Evolutionary conservation across 352 stramenopile species (phyloP).

Genomic region (Globisporangium paroecandrum): DNA sequence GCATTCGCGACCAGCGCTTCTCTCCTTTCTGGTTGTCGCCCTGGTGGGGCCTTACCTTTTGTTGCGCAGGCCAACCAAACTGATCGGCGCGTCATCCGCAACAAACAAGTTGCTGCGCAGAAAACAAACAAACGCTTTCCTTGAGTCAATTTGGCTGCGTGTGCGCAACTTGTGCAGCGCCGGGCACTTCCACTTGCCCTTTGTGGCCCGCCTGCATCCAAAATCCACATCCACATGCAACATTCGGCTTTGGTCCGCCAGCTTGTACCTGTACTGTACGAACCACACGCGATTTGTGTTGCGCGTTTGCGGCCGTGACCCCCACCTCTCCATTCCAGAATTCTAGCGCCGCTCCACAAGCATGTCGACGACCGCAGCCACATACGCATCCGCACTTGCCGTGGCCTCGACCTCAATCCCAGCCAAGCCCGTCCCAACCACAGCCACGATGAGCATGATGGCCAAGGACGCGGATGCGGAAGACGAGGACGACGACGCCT

Average conservation of each 20-base stretch:
- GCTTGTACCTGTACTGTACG: not conserved
- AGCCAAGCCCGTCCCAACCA: not conserved
- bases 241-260: not conserved
- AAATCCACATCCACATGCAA: not conserved
- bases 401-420: not conserved
- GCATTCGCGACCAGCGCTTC: not conserved
- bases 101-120: not conserved
- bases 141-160: not conserved
- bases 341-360: not conserved
- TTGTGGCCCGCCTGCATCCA: not conserved
- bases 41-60: not conserved
- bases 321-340: conserved; percentile 6
- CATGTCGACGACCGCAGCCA: not conserved
- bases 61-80: not conserved
- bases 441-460: not conserved
- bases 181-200: not conserved
- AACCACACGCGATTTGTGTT: not conserved
- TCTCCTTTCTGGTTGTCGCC: not conserved
- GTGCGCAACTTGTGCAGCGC: not conserved
- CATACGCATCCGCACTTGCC: not conserved
- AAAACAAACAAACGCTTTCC: not conserved
- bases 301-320: not conserved
- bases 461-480: conserved; percentile 21
- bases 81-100: not conserved
- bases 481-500: conserved; percentile 19